phyloP scores from a whole-genome alignment of 2,329 filamentous ascomycete species.

The Mycosphaerella sp. region DNA sequence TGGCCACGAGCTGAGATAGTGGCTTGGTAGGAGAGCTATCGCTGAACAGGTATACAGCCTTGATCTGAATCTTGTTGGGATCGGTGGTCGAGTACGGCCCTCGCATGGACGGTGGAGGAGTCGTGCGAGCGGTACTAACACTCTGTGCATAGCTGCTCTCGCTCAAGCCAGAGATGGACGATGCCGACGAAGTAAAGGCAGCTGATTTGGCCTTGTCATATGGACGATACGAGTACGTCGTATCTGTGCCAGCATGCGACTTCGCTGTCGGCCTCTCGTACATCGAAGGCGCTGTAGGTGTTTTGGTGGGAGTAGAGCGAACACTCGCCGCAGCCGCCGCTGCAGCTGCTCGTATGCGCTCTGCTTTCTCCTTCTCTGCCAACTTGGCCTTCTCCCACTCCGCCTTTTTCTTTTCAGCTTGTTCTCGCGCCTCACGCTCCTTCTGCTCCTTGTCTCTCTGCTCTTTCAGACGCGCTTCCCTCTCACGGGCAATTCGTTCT shows the following conservation, averaged over 20 bases:
- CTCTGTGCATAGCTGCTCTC: conserved; percentile 84
- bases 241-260: conserved; percentile 56
- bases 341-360: conserved; percentile 25
- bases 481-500: conserved; percentile 41
- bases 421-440: conserved; percentile 34
- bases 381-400: conserved; percentile 35
- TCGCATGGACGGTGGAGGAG: conserved; percentile 69
- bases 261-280: conserved; percentile 49
- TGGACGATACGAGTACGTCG: conserved; percentile 43
- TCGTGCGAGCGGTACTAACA: conserved; percentile 74
- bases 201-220: conserved; percentile 40
- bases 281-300: conserved; percentile 21
- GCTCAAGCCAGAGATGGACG: conserved; percentile 54
- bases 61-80: conserved; percentile 92
- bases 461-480: conserved; percentile 35
- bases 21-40: conserved; percentile 85
- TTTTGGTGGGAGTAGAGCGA: conserved; percentile 17
- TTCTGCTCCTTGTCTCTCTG: conserved; percentile 38
- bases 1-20: conserved; percentile 79
- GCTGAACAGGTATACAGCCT: conserved; percentile 87
- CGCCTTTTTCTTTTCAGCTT: conserved; percentile 38
- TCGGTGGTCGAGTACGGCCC: conserved; percentile 81
- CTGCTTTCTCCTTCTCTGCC: conserved; percentile 15
- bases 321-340: conserved; percentile 30
- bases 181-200: conserved; percentile 39